These are phyloP conservation scores for Calonectria honghensis DNA, from an alignment of 2,329 filamentous ascomycete species.

Conservation along the genomic window DNA sequence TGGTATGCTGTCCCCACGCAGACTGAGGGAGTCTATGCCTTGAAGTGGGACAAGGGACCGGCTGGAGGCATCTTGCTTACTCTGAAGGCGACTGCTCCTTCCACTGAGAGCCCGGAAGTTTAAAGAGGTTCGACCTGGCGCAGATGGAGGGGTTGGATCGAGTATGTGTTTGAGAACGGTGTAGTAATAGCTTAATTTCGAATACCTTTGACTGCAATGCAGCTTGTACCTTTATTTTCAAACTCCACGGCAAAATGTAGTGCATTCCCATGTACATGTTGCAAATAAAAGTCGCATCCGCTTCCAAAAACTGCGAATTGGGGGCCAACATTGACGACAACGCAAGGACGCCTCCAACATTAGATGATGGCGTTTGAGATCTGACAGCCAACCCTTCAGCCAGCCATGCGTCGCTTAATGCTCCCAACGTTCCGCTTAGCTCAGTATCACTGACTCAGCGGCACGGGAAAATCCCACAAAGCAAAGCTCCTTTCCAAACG, in stretches of 20 bases:
- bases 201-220: not conserved
- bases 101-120: not conserved
- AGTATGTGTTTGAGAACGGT: not conserved
- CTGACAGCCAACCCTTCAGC: not conserved
- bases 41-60: not conserved
- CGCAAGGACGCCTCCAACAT: not conserved
- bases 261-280: not conserved
- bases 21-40: slow-evolving; percentile 10
- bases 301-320: not conserved
- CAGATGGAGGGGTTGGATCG: not conserved
- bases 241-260: not conserved
- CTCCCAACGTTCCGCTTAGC: not conserved
- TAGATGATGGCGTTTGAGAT: not conserved
- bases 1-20: slow-evolving; percentile 1
- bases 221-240: not conserved
- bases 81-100: slow-evolving; percentile 7
- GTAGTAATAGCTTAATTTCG: not conserved
- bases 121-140: too few species aligned
- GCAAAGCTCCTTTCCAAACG: not conserved
- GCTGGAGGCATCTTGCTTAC: not conserved
- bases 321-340: not conserved
- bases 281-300: not conserved
- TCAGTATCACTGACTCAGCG: not conserved
- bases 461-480: slow-evolving; percentile 11
- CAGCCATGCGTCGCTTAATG: not conserved